phyloP scores from a whole-genome alignment of 495 filamentous ascomycete genomes.

The Penicillium egyptiacum region DNA sequence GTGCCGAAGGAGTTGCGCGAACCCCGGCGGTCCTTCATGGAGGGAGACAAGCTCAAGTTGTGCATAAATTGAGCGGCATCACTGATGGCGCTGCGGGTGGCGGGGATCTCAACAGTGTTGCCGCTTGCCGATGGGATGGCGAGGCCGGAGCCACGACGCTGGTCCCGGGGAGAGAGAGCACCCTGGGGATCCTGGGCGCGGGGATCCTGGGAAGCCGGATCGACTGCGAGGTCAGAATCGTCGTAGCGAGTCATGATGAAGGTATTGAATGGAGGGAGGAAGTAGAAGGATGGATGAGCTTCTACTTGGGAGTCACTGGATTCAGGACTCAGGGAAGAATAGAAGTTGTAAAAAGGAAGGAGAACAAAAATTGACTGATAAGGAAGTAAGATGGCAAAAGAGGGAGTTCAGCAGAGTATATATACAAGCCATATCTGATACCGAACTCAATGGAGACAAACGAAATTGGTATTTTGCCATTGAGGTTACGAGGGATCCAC shows the following conservation, averaged over 20 bases:
- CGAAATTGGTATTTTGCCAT: constrained; percentile 17
- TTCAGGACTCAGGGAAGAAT: constrained; percentile 8
- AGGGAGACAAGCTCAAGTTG: constrained; percentile 65
- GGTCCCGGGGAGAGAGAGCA: constrained; percentile 32
- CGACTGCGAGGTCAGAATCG: constrained; percentile 53
- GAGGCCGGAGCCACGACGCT: constrained; percentile 30
- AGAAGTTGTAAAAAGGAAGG: constrained; percentile 7
- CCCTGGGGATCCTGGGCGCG: constrained; percentile 21
- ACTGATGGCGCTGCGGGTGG: constrained; percentile 65
- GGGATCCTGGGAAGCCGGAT: constrained; percentile 38
- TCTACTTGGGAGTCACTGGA: constrained; percentile 13
- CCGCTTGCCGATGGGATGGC: constrained; percentile 50
- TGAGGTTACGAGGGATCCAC: constrained; percentile 29
- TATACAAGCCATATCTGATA: constrained; percentile 19
- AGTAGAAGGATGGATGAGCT: constrained; percentile 10
- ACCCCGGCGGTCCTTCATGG: constrained; percentile 62
- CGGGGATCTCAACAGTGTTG: constrained; percentile 69
- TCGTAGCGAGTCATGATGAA: constrained; percentile 64
- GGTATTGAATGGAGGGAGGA: constrained; percentile 4
- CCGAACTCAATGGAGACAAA: constrained; percentile 18
- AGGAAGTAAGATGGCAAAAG: constrained; percentile 3
- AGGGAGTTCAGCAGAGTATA: constrained; percentile 20
- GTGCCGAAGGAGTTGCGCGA: constrained; percentile 81
- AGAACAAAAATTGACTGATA: constrained; percentile 11
- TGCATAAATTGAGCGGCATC: constrained; percentile 73